A percentile compares a stretch with the other conserved stretches of the same genome.
These are phyloP conservation scores for Globisporangium abappressorium DNA, from an alignment of 352 stramenopile species.

Conservation along the genomic window DNA sequence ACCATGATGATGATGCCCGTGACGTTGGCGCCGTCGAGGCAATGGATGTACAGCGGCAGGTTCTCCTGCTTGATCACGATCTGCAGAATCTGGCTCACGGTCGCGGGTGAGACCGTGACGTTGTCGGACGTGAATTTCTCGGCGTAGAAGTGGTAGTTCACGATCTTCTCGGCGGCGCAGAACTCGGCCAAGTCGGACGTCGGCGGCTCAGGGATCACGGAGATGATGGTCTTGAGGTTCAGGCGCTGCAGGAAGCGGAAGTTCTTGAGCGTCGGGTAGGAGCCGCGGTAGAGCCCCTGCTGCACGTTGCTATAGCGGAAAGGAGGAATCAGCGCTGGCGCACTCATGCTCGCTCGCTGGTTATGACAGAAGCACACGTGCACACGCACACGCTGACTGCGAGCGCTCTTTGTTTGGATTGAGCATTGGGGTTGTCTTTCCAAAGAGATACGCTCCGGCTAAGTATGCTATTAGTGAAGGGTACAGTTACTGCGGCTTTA, in stretches of 20 bases:
- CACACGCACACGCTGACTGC: neutral
- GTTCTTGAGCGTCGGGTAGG: constrained; percentile 86
- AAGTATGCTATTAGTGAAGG: neutral
- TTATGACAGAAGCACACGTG: neutral
- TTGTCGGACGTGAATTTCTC: constrained; percentile 89
- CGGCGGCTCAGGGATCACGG: constrained; percentile 75
- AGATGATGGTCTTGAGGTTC: constrained; percentile 74
- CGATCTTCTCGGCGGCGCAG: constrained; percentile 66
- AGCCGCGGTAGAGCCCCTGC: constrained; percentile 73
- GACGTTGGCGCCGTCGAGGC: constrained; percentile 85
- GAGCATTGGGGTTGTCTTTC: neutral
- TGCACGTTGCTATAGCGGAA: constrained; percentile 87
- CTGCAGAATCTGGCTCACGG: constrained; percentile 73
- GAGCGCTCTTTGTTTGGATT: neutral
- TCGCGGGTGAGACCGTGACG: constrained; percentile 76
- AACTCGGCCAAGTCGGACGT: constrained; percentile 76
- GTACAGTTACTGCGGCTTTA: neutral
- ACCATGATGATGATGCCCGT: constrained; percentile 88
- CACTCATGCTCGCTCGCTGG: constrained; percentile 27
- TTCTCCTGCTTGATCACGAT: constrained; percentile 76
- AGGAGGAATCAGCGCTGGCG: constrained; percentile 76
- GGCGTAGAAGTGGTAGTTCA: constrained; percentile 74
- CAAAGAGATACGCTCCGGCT: constrained; percentile 2
- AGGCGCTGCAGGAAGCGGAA: constrained; percentile 78
- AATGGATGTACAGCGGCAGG: constrained; percentile 84